Percentiles rank a stretch among this genome's conserved stretches.
Evolutionary conservation across 2,329 filamentous ascomycete species (phyloP).

Genomic region (Penicillium sp.): DNA sequence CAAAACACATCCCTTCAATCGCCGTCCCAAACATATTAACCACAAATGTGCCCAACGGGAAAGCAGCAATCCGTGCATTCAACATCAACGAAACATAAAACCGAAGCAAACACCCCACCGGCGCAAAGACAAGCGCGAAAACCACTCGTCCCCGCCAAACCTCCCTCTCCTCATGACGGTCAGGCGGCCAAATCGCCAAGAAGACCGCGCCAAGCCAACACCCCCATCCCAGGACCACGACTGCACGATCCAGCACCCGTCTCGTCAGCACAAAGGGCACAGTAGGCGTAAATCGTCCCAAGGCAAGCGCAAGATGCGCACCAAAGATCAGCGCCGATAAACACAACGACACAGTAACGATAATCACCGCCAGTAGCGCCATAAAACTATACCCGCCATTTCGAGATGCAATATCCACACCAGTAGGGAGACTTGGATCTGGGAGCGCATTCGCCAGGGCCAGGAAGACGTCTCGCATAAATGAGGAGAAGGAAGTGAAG

Average conservation of each 20-base stretch:
- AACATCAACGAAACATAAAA: slow-evolving; percentile 70
- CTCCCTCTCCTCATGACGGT: slow-evolving; percentile 46
- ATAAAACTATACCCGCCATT: slow-evolving; percentile 79
- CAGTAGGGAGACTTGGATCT: slow-evolving; percentile 47
- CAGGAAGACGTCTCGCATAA: slow-evolving; percentile 76
- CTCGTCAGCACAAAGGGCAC: slow-evolving; percentile 59
- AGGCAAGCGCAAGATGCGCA: slow-evolving; percentile 67
- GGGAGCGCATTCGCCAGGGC: slow-evolving; percentile 72
- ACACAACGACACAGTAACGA: slow-evolving; percentile 69
- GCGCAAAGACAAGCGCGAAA: slow-evolving; percentile 79
- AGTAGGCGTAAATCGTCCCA: slow-evolving; percentile 59
- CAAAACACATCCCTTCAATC: slow-evolving; percentile 72
- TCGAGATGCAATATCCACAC: slow-evolving; percentile 44
- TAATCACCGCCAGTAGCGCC: slow-evolving; percentile 72
- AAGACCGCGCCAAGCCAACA: slow-evolving; percentile 77
- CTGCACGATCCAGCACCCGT: slow-evolving; percentile 61
- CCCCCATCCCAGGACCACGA: slow-evolving; percentile 65
- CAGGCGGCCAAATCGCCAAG: slow-evolving; percentile 68
- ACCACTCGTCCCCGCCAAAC: slow-evolving; percentile 72
- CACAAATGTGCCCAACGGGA: slow-evolving; percentile 81
- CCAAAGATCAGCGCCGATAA: slow-evolving; percentile 69
- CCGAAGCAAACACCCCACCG: slow-evolving; percentile 70
- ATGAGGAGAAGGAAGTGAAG: slow-evolving; percentile 85
- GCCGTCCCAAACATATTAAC: slow-evolving; percentile 77
- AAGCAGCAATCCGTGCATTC: slow-evolving; percentile 65